Evolutionary conservation across 768 basidiomycete genomes (phyloP).

Genomic region (Trametes cubensis): DNA sequence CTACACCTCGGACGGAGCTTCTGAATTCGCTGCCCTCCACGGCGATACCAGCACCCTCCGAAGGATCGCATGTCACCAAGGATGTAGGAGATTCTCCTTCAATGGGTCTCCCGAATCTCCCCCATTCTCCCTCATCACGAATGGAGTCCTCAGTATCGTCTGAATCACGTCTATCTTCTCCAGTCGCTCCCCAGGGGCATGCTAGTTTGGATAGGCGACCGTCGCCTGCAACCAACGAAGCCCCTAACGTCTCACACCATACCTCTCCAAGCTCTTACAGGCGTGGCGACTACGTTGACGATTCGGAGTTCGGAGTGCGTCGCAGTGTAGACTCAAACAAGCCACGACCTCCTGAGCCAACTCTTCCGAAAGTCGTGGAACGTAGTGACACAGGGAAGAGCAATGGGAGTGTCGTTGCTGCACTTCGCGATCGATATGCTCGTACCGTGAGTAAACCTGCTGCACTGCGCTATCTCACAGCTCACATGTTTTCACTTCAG

Average conservation of each 20-base stretch:
- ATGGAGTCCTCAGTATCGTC: neutral
- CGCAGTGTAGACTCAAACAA: conserved; percentile 28
- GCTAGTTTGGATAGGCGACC: neutral
- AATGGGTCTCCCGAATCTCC: neutral
- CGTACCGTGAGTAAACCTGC: conserved; percentile 47
- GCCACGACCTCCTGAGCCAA: conserved; percentile 23
- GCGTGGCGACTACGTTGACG: conserved; percentile 27
- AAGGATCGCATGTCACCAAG: neutral
- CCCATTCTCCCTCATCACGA: neutral
- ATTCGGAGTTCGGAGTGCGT: conserved; percentile 34
- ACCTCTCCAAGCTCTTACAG: neutral
- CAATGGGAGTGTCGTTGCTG: conserved; percentile 63
- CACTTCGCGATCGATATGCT: conserved; percentile 67
- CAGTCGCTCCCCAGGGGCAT: neutral
- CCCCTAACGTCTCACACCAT: neutral
- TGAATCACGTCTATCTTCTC: neutral
- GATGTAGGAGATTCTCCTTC: neutral
- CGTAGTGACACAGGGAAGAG: conserved; percentile 57
- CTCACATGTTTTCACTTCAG: conserved; percentile 34
- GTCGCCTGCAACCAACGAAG: neutral
- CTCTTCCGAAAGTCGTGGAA: conserved; percentile 39
- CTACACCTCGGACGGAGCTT: conserved; percentile 11
- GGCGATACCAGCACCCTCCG: neutral
- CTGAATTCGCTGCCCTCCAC: neutral
- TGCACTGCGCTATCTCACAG: neutral